Evolutionary conservation across 495 filamentous ascomycete species (phyloP).

Genomic region (Rusavskia elegans): DNA sequence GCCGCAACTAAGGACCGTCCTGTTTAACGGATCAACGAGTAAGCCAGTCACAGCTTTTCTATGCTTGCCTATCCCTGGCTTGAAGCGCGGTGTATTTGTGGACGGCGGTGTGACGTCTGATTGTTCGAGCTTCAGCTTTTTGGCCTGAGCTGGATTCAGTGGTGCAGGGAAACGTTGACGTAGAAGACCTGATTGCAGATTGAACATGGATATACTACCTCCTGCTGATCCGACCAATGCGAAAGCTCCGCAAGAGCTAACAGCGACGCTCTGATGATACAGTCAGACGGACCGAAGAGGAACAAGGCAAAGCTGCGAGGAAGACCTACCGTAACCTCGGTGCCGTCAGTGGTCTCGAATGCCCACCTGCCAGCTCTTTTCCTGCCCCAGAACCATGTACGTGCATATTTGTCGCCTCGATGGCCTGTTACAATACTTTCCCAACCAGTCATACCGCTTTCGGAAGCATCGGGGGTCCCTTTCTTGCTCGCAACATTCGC

Average conservation of each 20-base stretch:
- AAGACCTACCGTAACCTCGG: slow-evolving; percentile 48
- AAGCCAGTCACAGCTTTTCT: slow-evolving; percentile 71
- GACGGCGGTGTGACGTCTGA: slow-evolving; percentile 14
- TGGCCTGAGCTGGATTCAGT: slow-evolving; percentile 45
- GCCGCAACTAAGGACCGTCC: slow-evolving; percentile 64
- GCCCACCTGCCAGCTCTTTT: slow-evolving; percentile 87
- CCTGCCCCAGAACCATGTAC: slow-evolving; percentile 96
- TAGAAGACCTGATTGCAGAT: slow-evolving; percentile 81
- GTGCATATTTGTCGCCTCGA: slow-evolving; percentile 61
- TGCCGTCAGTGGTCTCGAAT: slow-evolving; percentile 72
- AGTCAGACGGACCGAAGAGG: not conserved
- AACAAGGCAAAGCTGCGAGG: not conserved
- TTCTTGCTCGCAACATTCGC: slow-evolving; percentile 46
- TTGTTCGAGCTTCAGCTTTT: slow-evolving; percentile 38
- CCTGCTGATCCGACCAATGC: slow-evolving; percentile 73
- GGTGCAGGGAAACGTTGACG: slow-evolving; percentile 71
- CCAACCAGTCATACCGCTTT: slow-evolving; percentile 71
- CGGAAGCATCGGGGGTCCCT: slow-evolving; percentile 31
- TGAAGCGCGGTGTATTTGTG: slow-evolving; percentile 26
- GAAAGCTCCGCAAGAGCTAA: slow-evolving; percentile 87
- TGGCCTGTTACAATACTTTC: slow-evolving; percentile 96
- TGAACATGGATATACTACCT: slow-evolving; percentile 83
- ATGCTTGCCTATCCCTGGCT: slow-evolving; percentile 44
- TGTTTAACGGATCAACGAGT: slow-evolving; percentile 70
- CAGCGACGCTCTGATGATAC: slow-evolving; percentile 47